These are phyloP conservation scores for Diplosphaera chodatii DNA, from an alignment of 139 green algal genomes.

Conservation along the genomic window DNA sequence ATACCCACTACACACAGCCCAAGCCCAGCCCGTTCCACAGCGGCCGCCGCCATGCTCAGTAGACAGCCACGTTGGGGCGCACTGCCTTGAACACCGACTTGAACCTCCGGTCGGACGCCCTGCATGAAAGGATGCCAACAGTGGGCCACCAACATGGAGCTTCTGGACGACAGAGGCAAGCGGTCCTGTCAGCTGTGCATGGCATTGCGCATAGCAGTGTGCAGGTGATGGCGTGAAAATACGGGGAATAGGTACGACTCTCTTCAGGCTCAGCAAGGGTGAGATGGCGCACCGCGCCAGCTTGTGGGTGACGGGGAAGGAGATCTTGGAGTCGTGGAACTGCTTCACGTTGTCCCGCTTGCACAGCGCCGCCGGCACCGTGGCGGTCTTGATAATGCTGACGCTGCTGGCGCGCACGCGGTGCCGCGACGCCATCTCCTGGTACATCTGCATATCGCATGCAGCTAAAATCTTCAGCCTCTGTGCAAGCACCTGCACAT, in stretches of 20 bases:
- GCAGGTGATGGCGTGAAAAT: no score
- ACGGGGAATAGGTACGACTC: no score
- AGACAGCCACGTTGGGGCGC: slow-evolving; percentile 72
- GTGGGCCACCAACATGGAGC: not conserved
- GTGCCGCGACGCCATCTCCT: slow-evolving; percentile 95
- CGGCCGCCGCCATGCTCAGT: slow-evolving; percentile 32
- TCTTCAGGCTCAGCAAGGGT: no score
- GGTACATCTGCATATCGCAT: slow-evolving; percentile 17
- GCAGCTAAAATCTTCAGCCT: no score
- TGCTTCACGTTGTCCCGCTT: slow-evolving; percentile 89
- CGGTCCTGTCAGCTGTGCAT: no score
- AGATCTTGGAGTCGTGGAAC: slow-evolving; percentile 95
- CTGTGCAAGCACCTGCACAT: no score
- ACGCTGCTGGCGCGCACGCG: slow-evolving; percentile 75
- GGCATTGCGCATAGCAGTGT: no score
- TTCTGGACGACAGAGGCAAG: no score
- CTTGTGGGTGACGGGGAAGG: slow-evolving; percentile 83
- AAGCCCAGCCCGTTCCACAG: no score
- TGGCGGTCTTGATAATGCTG: slow-evolving; percentile 96
- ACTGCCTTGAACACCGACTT: slow-evolving; percentile 85
- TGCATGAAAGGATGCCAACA: not conserved
- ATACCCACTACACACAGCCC: no score
- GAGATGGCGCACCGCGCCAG: slow-evolving; percentile 18
- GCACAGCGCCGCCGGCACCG: slow-evolving; percentile 63
- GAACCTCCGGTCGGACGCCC: slow-evolving; percentile 45